These are phyloP conservation scores for Fusarium nelsonii DNA, from an alignment of 2,329 filamentous ascomycete genomes.

Conservation along the genomic window DNA sequence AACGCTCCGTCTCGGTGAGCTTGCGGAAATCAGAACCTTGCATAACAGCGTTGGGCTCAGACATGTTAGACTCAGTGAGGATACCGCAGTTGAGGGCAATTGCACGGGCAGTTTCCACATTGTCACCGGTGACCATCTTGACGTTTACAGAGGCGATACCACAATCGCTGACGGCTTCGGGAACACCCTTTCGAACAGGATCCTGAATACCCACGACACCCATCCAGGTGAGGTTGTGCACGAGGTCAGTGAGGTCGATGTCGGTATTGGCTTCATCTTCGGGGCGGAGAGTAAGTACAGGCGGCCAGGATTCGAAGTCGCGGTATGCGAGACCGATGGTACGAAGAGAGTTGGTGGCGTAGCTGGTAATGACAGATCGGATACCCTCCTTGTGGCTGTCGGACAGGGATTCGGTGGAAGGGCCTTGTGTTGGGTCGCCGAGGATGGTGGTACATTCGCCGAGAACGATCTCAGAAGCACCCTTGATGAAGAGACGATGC, in stretches of 20 bases:
- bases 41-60: constrained; percentile 60
- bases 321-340: constrained; percentile 80
- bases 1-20: constrained; percentile 61
- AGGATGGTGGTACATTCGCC: constrained; percentile 63
- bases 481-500: constrained; percentile 67
- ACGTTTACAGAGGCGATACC: constrained; percentile 74
- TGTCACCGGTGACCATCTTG: constrained; percentile 70
- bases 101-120: constrained; percentile 59
- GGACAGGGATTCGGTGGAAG: constrained; percentile 25
- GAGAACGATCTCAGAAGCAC: constrained; percentile 68
- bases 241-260: constrained; percentile 65
- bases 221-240: constrained; percentile 56
- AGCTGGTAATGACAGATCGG: constrained; percentile 66
- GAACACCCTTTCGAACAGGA: constrained; percentile 72
- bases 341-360: constrained; percentile 74
- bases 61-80: constrained; percentile 70
- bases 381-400: constrained; percentile 65
- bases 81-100: constrained; percentile 59
- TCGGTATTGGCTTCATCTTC: constrained; percentile 64
- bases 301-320: constrained; percentile 79
- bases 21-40: constrained; percentile 67
- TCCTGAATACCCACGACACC: constrained; percentile 74
- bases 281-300: constrained; percentile 69
- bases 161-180: constrained; percentile 71
- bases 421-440: constrained; percentile 61